phyloP scores from a whole-genome alignment of 345 rosid genomes.

The Draba incana region DNA sequence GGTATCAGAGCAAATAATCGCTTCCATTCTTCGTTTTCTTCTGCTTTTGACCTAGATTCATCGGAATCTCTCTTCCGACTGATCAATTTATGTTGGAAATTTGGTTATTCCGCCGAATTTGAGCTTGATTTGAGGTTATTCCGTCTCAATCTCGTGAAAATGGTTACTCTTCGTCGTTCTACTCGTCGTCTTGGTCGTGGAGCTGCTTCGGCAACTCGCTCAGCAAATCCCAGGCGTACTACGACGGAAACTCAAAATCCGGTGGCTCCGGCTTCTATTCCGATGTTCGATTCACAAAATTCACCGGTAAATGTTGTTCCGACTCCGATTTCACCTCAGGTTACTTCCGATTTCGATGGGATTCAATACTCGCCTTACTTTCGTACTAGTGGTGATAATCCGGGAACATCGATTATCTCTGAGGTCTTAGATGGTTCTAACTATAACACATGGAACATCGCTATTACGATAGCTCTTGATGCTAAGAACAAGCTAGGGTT shows the following conservation, averaged over 20 bases:
- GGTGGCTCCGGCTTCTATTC: fast-evolving
- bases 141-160: too few species aligned
- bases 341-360: background rate
- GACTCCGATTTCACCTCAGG: background rate
- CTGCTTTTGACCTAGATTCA: background rate
- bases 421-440: background rate
- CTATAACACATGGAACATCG: background rate
- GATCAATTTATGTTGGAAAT: too few species aligned
- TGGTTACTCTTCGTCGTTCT: too few species aligned
- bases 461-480: background rate
- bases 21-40: too few species aligned
- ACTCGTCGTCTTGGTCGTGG: too few species aligned
- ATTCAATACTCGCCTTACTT: background rate
- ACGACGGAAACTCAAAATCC: background rate
- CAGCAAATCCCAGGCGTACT: background rate
- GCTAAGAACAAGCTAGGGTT: background rate
- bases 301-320: background rate
- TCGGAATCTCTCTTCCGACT: background rate
- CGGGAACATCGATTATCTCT: background rate
- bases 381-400: background rate
- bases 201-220: background rate
- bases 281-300: background rate
- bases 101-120: too few species aligned
- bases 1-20: too few species aligned
- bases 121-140: too few species aligned